Evolutionary conservation across 352 stramenopile genomes (phyloP), one percentile per base, ranked within the genome.

Genomic region (Phytophthora cactorum): DNA sequence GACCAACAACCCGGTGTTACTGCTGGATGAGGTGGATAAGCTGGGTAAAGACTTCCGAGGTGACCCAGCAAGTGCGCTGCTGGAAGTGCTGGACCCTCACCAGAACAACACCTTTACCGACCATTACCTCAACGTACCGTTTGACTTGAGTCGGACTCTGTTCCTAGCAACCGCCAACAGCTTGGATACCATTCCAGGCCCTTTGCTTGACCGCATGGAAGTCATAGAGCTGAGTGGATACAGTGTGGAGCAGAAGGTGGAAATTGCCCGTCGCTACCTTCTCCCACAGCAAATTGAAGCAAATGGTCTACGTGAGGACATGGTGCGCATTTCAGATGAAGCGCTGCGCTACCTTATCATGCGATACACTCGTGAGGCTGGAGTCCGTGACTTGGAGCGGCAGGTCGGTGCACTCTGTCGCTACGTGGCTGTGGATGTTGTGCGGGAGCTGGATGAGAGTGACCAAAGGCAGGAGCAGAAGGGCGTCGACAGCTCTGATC

Each of bases 21-120:
- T 96, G 32, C 66, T 96, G 29, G 89, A 96, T 58, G 97, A 99
- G 57, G 84, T 95, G 27, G 86, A 95, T 72, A 95, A 95, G 65
- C 70, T 95, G 45, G 82, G 83, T 41, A 90, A 90, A 45, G 84
- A 90, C 41, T 89, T 90, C 47, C 82, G 84, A 41, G 81, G 82
- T 1, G 81, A 92, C 34, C 83, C 84, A 25, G 76, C 77, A 1
- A 90, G 77, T 60, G 89, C 89, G 34, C 72, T 96, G 34, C 69
- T 96, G 17, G 89, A 96, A 72, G 86, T 96, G n/a, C 75, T 96
- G 28, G 89, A 96, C 41, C 89, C 89, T 31, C 80, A 93, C 55
- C 89, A 96, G 64, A 95, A 95, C 72, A 74, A 92, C 69, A 90
- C 88, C 14, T 96, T 96, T 59, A 90, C 81, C 31, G 89, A 96